These are phyloP conservation scores for Boletellus deceptivus DNA, from an alignment of 1,284 basidiomycete species.

Conservation along the genomic window DNA sequence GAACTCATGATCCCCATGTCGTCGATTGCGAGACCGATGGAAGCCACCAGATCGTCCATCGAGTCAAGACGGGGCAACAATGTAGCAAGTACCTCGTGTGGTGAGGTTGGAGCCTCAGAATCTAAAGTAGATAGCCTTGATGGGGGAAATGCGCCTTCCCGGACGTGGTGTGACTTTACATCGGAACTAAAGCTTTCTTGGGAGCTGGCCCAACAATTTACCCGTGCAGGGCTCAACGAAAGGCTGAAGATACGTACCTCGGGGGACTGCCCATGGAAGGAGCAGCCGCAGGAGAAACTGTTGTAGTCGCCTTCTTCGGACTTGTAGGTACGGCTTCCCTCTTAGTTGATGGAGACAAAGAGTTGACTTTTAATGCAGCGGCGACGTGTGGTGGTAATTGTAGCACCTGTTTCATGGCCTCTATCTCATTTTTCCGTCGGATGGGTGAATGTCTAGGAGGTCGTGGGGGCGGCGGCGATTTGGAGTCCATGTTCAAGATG, in stretches of 20 bases:
- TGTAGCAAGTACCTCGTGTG: conserved; percentile 10
- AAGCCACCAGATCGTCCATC: conserved; percentile 36
- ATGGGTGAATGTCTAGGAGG: conserved; percentile 63
- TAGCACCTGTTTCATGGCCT: conserved; percentile 54
- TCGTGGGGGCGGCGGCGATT: conserved; percentile 55
- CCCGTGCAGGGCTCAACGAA: background rate
- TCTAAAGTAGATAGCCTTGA: conserved; percentile 41
- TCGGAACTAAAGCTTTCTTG: conserved; percentile 18
- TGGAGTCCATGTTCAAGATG: conserved; percentile 45
- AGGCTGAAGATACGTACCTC: conserved; percentile 21
- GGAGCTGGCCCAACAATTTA: conserved; percentile 10
- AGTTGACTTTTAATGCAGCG: conserved; percentile 38
- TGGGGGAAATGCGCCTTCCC: conserved; percentile 68
- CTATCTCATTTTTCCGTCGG: conserved; percentile 44
- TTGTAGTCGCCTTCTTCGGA: conserved; percentile 3
- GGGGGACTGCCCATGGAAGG: conserved; percentile 12
- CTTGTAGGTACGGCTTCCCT: conserved; percentile 3
- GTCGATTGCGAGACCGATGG: conserved; percentile 36
- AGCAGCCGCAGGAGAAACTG: background rate
- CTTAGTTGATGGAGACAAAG: conserved; percentile 10
- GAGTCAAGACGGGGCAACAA: conserved; percentile 28
- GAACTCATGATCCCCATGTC: conserved; percentile 37
- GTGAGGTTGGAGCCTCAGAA: conserved; percentile 22
- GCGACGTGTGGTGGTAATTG: conserved; percentile 56
- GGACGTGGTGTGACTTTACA: conserved; percentile 44